Conservation (phyloP, 441 rosid species). For the Pelargonium myrrhifolium region DNA sequence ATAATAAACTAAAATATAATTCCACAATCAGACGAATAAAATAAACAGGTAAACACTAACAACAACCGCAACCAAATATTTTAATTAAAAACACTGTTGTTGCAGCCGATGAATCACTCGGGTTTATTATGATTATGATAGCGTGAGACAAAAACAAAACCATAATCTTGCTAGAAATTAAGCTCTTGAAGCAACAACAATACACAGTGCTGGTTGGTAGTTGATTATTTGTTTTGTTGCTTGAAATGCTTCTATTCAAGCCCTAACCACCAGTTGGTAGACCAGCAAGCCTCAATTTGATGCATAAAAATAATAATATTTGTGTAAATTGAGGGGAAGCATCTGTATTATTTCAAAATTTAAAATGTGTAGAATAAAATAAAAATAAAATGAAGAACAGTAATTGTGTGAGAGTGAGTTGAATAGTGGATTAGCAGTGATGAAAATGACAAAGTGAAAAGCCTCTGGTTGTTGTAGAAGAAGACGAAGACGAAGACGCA, state of each 20-base stretch:
- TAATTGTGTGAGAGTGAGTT: neutral
- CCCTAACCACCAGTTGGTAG: neutral
- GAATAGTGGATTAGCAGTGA: neutral
- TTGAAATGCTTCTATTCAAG: neutral
- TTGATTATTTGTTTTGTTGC: neutral
- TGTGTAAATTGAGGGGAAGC: neutral
- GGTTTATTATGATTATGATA: neutral
- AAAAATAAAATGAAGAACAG: neutral
- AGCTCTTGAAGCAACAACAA: neutral
- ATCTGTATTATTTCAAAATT: neutral
- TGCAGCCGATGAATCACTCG: neutral
- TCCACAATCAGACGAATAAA: neutral
- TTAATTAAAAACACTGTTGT: no score
- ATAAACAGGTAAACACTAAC: neutral
- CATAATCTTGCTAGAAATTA: neutral
- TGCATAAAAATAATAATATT: neutral
- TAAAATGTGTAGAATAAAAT: neutral
- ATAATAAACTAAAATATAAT: neutral
- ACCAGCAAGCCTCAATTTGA: neutral
- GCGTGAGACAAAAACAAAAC: neutral
- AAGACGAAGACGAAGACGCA: neutral
- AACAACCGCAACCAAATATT: neutral
- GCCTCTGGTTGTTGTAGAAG: neutral
- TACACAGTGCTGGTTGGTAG: neutral
- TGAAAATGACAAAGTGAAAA: conserved; percentile 1